A percentile compares a stretch with the other conserved stretches of the same genome.
Evolutionary conservation across 192 early-diverging fungal species (phyloP).

Genomic region (Backusella macrospora): DNA sequence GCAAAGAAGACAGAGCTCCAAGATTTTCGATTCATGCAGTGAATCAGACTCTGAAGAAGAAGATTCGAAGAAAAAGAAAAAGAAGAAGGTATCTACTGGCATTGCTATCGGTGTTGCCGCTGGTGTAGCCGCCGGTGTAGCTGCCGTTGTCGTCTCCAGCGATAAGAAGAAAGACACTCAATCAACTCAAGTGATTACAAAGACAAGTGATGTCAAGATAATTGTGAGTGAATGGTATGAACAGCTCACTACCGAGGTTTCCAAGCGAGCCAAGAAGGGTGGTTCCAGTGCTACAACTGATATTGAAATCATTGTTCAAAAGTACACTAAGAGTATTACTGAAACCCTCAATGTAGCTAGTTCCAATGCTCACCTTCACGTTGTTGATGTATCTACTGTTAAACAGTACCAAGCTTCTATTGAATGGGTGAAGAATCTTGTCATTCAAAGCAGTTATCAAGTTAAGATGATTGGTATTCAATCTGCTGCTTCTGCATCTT

Average conservation of each 20-base stretch:
- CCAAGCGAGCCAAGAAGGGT: constrained; percentile 27
- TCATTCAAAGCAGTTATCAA: constrained; percentile 22
- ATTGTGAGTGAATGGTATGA: constrained; percentile 22
- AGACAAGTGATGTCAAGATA: constrained; percentile 13
- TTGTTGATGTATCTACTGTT: constrained; percentile 10
- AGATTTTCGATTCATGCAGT: background rate
- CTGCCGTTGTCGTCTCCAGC: background rate
- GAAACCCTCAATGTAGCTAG: constrained; percentile 11
- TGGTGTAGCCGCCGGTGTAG: background rate
- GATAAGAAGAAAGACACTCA: background rate
- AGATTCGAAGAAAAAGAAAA: constrained; percentile 3
- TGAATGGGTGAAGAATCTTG: constrained; percentile 13
- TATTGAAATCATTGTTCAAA: constrained; percentile 18
- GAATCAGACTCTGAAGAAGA: background rate
- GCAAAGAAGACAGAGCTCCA: background rate
- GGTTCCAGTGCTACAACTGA: constrained; percentile 11
- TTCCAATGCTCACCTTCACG: background rate
- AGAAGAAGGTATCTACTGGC: background rate
- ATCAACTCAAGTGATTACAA: background rate
- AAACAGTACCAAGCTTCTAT: constrained; percentile 16
- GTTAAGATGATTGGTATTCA: constrained; percentile 22
- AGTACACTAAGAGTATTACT: constrained; percentile 3
- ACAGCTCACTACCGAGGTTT: constrained; percentile 16
- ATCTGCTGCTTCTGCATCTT: constrained; percentile 1
- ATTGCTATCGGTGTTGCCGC: background rate